Percentiles rank a stretch among this genome's conserved stretches.
Conservation (phyloP, 257 asterid species). For the Solanum chiquidenum region DNA sequence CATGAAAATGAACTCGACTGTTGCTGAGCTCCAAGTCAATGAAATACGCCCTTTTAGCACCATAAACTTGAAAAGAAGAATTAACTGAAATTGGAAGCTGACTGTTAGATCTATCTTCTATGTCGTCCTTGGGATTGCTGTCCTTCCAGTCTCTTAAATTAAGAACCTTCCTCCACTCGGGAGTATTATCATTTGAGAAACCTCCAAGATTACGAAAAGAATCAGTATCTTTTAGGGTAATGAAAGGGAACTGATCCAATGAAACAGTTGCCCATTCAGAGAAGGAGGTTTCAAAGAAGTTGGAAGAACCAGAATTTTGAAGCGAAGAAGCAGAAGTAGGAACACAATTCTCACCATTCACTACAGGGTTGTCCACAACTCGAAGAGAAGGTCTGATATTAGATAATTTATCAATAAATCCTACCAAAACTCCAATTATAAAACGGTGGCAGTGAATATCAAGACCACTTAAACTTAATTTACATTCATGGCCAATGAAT, state of each 20-base stretch:
- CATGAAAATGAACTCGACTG: slow-evolving; percentile 66
- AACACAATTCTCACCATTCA: slow-evolving; percentile 14
- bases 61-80: slow-evolving; percentile 9
- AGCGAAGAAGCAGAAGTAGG: slow-evolving; percentile 18
- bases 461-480: slow-evolving; percentile 33
- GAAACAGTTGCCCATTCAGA: slow-evolving; percentile 32
- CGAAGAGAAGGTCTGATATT: slow-evolving; percentile 20
- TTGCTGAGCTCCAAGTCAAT: slow-evolving; percentile 39
- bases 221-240: slow-evolving; percentile 16
- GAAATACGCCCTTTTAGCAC: slow-evolving; percentile 14
- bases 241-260: slow-evolving; percentile 31
- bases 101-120: slow-evolving; percentile 14
- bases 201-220: slow-evolving; percentile 24
- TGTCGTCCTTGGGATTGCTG: slow-evolving; percentile 9
- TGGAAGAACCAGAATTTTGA: slow-evolving; percentile 15
- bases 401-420: slow-evolving; percentile 39
- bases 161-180: slow-evolving; percentile 33
- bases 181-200: slow-evolving; percentile 20
- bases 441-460: slow-evolving; percentile 71
- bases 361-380: slow-evolving; percentile 17
- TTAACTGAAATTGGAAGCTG: slow-evolving; percentile 7
- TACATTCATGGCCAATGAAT: slow-evolving; percentile 23
- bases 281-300: slow-evolving; percentile 21
- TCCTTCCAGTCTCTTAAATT: slow-evolving; percentile 21
- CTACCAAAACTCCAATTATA: slow-evolving; percentile 47